Base-by-base conservation (phyloP, 495 filamentous ascomycete species). In the Cercophora sp. region DNA sequence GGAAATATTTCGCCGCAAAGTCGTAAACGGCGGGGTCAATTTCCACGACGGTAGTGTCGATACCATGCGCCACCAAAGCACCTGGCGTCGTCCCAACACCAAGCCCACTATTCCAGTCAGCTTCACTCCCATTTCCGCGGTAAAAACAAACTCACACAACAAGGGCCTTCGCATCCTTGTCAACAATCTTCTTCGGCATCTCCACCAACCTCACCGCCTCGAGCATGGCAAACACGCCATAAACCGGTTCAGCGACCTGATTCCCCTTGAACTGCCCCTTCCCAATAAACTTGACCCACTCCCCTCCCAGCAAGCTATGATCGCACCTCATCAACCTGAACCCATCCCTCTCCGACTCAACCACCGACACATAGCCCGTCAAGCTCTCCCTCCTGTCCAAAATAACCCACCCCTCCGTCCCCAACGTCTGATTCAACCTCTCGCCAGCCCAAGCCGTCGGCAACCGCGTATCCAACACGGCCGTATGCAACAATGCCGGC, bases 221-320 rank as follows among this genome's bases (percentile, higher is more conserved):
- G 22, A 98, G 79, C 77, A 91, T 94, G 16, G 85, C 81, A 67
- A 98, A 98, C 13, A 97, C 83, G 0, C 88, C 85, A 58, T 96
- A 98, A 40, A 98, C 87, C 0, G 93, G 88, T 64, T 98, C 93
- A 19, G 81, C 80, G 16, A 86, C 73, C 26, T 75, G 70, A 34
- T 70, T 73, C 5, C 76, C 72, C 29, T 63, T 47, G 67, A 74
- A 63, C 26, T 37, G 56, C 0, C 49, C 51, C 32, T 58, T 44
- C 0, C 52, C 56, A 9, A 64, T 39, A 15, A 82, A 78, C 27
- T 78, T 77, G 20, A 83, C 73, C 91, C 92, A 98, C 60, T 96
- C 89, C n/a, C 93, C 93, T 26, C 93, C 93, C 4, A 98, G 81
- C 19, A 98, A 71, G 54, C 88, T 93, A 62, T 98, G 93, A 60